Percentiles rank a stretch among this genome's conserved stretches.
phyloP scores from a whole-genome alignment of 768 basidiomycete species.

The Kwoniella shandongensis region DNA sequence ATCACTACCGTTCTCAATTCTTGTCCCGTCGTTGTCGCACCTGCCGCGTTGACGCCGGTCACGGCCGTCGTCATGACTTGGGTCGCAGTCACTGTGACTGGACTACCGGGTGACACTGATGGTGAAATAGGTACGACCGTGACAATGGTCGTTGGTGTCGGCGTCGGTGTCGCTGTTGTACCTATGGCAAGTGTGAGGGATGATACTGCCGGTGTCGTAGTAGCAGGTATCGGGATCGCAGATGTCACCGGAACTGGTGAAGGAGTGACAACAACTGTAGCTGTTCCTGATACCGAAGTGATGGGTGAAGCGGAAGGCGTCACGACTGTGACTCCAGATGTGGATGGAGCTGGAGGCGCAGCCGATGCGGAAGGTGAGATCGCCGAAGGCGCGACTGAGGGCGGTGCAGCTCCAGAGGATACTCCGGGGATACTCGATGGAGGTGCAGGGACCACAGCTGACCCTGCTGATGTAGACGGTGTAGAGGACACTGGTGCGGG shows the following conservation, averaged over 20 bases:
- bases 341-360: neutral
- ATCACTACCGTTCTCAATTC: constrained; percentile 8
- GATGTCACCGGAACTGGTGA: neutral
- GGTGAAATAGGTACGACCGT: neutral
- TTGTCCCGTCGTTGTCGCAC: constrained; percentile 2
- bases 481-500: neutral
- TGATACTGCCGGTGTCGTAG: neutral
- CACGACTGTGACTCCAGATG: neutral
- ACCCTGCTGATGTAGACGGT: neutral
- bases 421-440: too few species aligned
- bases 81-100: constrained; percentile 15
- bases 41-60: neutral
- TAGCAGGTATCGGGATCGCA: neutral
- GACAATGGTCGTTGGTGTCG: neutral
- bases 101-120: constrained; percentile 10
- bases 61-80: constrained; percentile 2
- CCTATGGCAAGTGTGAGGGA: neutral
- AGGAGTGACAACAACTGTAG: neutral
- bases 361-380: neutral
- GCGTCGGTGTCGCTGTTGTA: neutral
- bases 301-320: neutral
- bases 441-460: too few species aligned
- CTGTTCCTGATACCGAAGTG: neutral
- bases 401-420: neutral
- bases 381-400: neutral